Conservation (phyloP, 2,329 filamentous ascomycete species). For the Metarhizium sp. region DNA sequence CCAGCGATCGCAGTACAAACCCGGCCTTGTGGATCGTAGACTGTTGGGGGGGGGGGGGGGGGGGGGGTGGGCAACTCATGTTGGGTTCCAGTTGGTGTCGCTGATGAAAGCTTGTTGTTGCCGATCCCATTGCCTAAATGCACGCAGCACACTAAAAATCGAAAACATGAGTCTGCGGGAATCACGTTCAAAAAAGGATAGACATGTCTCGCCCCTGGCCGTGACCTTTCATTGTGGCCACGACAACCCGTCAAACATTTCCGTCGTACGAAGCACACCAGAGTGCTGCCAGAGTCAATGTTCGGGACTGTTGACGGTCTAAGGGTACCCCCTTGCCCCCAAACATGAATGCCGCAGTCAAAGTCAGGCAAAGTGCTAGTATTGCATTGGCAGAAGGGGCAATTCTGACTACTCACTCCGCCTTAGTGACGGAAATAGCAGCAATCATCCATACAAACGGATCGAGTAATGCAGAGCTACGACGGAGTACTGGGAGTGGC, state of each 20-base stretch:
- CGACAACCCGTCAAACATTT: background rate
- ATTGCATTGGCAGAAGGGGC: background rate
- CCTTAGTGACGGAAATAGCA: background rate
- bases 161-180: background rate
- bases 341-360: background rate
- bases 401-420: background rate
- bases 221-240: background rate
- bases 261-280: background rate
- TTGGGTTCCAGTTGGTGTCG: background rate
- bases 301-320: too few relatives aligned
- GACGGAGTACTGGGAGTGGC: background rate
- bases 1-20: background rate
- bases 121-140: background rate
- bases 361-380: background rate
- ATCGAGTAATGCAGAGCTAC: background rate
- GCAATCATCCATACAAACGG: background rate
- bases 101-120: background rate
- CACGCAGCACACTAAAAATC: background rate
- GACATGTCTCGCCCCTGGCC: background rate
- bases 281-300: background rate
- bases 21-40: background rate
- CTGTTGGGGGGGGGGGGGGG: too few relatives aligned
- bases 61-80: background rate
- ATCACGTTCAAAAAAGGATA: background rate
- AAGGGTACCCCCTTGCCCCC: too few relatives aligned